phyloP scores from a whole-genome alignment of 352 stramenopile species.

The Pythium grandisporangium region DNA sequence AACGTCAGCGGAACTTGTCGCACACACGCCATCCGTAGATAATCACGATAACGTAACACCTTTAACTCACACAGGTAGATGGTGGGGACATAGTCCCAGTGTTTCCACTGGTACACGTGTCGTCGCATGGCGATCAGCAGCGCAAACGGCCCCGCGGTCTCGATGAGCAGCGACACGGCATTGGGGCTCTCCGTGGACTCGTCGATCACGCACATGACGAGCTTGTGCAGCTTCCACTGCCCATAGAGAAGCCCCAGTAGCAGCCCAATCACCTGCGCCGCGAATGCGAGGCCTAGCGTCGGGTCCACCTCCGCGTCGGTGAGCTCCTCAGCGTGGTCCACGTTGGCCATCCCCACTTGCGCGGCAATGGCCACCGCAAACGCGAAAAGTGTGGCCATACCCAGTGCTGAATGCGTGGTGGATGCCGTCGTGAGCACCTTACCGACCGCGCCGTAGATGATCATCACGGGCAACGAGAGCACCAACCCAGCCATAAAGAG shows the following conservation, averaged over 20 bases:
- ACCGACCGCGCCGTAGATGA: constrained; percentile 31
- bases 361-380: constrained; percentile 9
- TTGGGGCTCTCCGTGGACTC: constrained; percentile 11
- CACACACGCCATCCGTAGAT: too few species aligned
- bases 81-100: constrained; percentile 19
- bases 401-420: constrained; percentile 8
- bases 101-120: constrained; percentile 15
- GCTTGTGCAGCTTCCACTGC: constrained; percentile 32
- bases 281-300: constrained; percentile 1
- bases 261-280: constrained; percentile 16
- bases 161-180: constrained; percentile 14
- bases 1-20: neutral
- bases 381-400: constrained; percentile 13
- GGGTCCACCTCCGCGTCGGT: neutral
- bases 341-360: constrained; percentile 14
- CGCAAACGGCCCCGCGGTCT: constrained; percentile 17
- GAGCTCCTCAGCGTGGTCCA: constrained; percentile 1
- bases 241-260: too few species aligned
- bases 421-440: constrained; percentile 24
- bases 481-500: constrained; percentile 15
- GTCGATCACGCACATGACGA: constrained; percentile 28
- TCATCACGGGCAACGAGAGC: constrained; percentile 29
- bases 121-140: constrained; percentile 17
- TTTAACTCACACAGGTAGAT: constrained; percentile 20
- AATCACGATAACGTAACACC: neutral